phyloP scores from a whole-genome alignment of 345 rosid species.

The Heritiera littoralis region DNA sequence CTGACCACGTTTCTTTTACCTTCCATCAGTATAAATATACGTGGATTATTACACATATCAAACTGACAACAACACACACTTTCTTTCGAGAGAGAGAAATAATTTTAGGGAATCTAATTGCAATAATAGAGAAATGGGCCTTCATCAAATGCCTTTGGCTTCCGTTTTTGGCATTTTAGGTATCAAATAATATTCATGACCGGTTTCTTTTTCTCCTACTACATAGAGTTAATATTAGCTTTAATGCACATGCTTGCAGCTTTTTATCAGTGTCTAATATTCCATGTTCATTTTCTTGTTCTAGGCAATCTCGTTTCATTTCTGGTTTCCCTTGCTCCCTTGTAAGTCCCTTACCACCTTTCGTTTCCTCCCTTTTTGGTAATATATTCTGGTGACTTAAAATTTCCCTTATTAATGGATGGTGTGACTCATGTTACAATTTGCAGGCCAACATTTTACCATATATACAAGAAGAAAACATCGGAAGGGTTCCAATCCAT shows the following conservation, averaged over 20 bases:
- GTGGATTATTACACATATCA: not conserved
- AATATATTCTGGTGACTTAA: no score
- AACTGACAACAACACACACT: not conserved
- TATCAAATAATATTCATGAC: not conserved
- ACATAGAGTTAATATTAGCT: no score
- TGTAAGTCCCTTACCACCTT: not conserved
- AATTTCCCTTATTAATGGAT: no score
- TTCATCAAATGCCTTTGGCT: constrained; percentile 32
- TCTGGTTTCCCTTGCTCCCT: constrained; percentile 60
- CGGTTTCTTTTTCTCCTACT: no score
- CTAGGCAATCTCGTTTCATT: constrained; percentile 66
- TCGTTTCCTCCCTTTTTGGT: no score
- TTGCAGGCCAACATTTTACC: constrained; percentile 27
- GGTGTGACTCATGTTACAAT: no score
- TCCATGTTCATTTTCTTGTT: constrained; percentile 8
- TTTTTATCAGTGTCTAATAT: not conserved
- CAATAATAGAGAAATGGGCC: not conserved
- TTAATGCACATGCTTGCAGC: no score
- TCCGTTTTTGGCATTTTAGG: constrained; percentile 71
- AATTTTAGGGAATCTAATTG: not conserved
- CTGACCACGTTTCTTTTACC: not conserved
- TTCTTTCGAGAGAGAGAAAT: not conserved
- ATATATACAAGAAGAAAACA: constrained; percentile 64
- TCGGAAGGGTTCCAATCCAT: constrained; percentile 75
- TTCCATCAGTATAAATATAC: not conserved